Percentiles rank a stretch among this genome's conserved stretches.
These are phyloP conservation scores for Magnusiomyces paraingens DNA, from an alignment of 1,139 yeast species.

Conservation along the genomic window DNA sequence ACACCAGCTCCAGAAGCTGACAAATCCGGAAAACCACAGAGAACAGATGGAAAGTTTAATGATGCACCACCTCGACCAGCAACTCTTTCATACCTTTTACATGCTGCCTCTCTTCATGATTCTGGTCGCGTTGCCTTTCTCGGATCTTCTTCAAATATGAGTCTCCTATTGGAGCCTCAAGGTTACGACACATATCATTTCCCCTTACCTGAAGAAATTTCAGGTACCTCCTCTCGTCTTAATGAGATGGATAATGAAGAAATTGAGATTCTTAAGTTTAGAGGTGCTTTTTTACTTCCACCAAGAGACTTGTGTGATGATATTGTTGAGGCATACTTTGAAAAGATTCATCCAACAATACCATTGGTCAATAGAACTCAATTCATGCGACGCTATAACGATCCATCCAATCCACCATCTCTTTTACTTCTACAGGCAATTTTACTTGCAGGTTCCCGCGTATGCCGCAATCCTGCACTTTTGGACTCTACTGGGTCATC, in stretches of 20 bases:
- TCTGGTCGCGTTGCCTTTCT: conserved; percentile 28
- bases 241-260: conserved; percentile 54
- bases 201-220: conserved; percentile 30
- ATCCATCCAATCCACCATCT: conserved; percentile 61
- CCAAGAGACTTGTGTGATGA: conserved; percentile 55
- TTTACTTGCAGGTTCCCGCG: conserved; percentile 62
- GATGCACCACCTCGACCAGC: not conserved
- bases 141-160: conserved; percentile 32
- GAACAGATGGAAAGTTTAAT: no score
- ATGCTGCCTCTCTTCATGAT: conserved; percentile 7
- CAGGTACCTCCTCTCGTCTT: conserved; percentile 25
- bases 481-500: conserved; percentile 52
- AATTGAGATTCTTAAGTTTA: conserved; percentile 55
- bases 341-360: conserved; percentile 59
- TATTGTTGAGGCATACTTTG: conserved; percentile 57
- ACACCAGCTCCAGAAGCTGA: not conserved
- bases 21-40: no score
- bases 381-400: conserved; percentile 53
- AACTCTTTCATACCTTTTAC: not conserved
- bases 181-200: conserved; percentile 32
- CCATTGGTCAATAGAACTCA: conserved; percentile 63
- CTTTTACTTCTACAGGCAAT: conserved; percentile 64
- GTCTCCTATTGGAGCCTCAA: conserved; percentile 31
- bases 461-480: conserved; percentile 50
- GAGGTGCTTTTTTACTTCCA: conserved; percentile 71